phyloP scores from a whole-genome alignment of 257 asterid genomes.

The Fraxinus anomala region DNA sequence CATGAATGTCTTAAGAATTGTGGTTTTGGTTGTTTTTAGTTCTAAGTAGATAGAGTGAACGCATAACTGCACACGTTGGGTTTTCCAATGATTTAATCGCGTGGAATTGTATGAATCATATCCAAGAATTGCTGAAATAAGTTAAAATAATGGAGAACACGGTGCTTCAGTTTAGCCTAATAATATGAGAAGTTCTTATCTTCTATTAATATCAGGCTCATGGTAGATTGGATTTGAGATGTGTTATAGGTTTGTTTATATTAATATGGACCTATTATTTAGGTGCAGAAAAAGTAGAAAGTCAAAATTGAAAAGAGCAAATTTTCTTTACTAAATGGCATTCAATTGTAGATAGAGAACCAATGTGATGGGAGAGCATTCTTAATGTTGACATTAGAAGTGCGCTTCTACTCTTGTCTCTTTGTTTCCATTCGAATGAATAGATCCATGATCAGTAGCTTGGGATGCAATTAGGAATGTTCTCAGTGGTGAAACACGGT shows the following conservation, averaged over 20 bases:
- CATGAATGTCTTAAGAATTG: background rate
- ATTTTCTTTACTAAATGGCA: background rate
- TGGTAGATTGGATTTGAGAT: background rate
- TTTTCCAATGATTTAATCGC: background rate
- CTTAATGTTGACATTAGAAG: background rate
- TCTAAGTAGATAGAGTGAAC: background rate
- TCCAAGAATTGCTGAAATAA: background rate
- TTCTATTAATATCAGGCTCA: background rate
- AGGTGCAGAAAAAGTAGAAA: background rate
- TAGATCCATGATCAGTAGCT: background rate
- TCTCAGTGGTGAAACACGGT: background rate
- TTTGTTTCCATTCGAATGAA: background rate
- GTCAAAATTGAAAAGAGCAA: background rate
- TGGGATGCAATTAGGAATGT: background rate
- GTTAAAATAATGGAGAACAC: background rate
- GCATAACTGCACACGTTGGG: background rate
- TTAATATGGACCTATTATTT: background rate
- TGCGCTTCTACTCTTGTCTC: background rate
- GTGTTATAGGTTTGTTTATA: background rate
- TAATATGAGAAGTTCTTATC: background rate
- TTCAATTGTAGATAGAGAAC: background rate
- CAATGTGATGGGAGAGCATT: background rate
- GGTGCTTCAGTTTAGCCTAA: background rate
- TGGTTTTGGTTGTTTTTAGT: background rate
- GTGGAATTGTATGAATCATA: background rate